Evolutionary conservation across 1,139 yeast species (phyloP), one percentile per base, ranked within the genome.

Genomic region (Geotrichum phurueaensis): DNA sequence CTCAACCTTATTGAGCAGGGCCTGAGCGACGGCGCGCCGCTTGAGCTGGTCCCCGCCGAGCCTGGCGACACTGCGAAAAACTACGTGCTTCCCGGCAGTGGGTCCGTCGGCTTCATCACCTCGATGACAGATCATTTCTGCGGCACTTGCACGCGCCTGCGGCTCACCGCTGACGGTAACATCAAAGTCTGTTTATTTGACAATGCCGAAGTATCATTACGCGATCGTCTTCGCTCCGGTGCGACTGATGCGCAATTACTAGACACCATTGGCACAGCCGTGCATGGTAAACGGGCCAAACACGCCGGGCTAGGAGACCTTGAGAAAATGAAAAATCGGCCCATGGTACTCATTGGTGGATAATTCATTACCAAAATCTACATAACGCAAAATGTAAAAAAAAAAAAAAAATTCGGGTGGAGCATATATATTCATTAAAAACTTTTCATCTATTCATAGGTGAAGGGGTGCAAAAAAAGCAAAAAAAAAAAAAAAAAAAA

Each of bases 331-430:
- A 77, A 80, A 56, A 81, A 81, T 66, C 68, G 84, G 59, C 83
- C 84, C 15, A 81, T 81, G 84, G 79, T 81, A 53, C 67, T 81
- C 65, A 81, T 81, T 61, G 84, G 84, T 64, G 84, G 83, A 71
- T 78, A 36, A 54, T n/a, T n/a, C n/a, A n/a, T n/a, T n/a, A n/a
- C n/a, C n/a, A n/a, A n/a, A n/a, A n/a, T n/a, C n/a, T n/a, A n/a
- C n/a, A n/a, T n/a, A n/a, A n/a, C n/a, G n/a, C n/a, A n/a, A n/a
- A n/a, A n/a, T n/a, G n/a, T n/a, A n/a, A n/a, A n/a, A 25, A 25
- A 25, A 25, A 25, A 25, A 25, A 25, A 25, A 25, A 25, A 25
- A 25, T 25, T 25, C 33, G 33, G 9, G 33, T 29, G 33, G 33
- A 29, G 33, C 5, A 29, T 6, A 6, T 29, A 6, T 29, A 29